Evolutionary conservation across 2,329 filamentous ascomycete genomes (phyloP), one percentile per base, ranked within the genome.

Genomic region (Alternaria arborescens): DNA sequence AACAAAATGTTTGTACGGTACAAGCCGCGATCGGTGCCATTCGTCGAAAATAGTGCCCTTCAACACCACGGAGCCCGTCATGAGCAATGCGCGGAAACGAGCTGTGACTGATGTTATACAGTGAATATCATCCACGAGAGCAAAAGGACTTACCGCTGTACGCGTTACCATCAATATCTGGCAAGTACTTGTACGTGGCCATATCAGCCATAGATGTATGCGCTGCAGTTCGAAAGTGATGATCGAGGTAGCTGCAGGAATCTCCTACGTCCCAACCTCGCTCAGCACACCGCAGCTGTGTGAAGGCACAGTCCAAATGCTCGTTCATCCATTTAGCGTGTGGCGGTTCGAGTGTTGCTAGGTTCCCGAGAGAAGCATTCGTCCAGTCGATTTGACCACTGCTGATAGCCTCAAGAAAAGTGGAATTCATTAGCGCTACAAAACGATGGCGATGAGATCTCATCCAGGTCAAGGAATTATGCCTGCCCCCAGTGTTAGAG

Each of bases 1-100:
- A n/a, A 47, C 44, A 28, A 47, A 47, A 32, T 47, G 28, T 47
- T 47, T 47, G 28, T 47, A 47, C 26, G 44, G 44, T 32, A 47
- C 7, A 28, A 47, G 44, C 44, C 44, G 28, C n/a, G 44, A 20
- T 18, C 28, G 44, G n/a, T 47, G 44, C 28, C 44, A 47, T 32
- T 47, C 44, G 10, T 47, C 44, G 26, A 47, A 47, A n/a, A 47
- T 22, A 32, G 44, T 47, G n/a, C 26, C n/a, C 44, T 47, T 46
- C 26, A 47, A 32, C 44, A 47, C 44, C 6, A 47, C 24, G n/a
- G 44, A 47, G 28, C 44, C 44, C 12, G 44, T 47, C 44, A 47
- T 47, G 28, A 47, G 28, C 26, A 47, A 47, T 47, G 44, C 44
- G 11, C 44, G 44, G 28, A 47, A 47, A 32, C 44, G 43, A 30